Evolutionary conservation across 2,329 filamentous ascomycete genomes (phyloP), one percentile per base, ranked within the genome.

Genomic region (Periconia sp.): DNA sequence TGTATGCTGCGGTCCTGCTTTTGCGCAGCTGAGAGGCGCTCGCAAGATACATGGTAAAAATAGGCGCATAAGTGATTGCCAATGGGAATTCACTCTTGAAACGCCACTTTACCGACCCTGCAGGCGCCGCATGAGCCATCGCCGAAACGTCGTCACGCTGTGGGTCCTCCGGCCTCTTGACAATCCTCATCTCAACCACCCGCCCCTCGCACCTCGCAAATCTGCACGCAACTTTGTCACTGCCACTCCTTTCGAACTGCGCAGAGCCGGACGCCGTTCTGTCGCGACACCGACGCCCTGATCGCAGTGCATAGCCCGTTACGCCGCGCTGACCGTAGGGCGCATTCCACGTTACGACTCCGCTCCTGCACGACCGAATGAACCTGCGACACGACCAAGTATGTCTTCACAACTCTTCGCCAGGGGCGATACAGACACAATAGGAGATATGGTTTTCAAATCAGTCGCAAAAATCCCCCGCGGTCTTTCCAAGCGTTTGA

Each of bases 111-210:
- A 16, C 11, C 26, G 38, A 24, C 17, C 7, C 18, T 18, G 24
- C 22, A 23, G 22, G 18, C 8, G 11, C 21, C 21, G 36, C 42
- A 40, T 32, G 42, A 19, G 16, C 18, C 5, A 21, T 22, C 25
- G 36, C 29, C 32, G 16, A 40, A 40, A 41, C 23, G 31, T 44
- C 45, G 32, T 37, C 36, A 38, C 36, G 36, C 28, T 36, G 40
- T 19, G 28, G 25, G 18, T 30, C 39, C 3, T 25, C 16, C 28
- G 13, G 30, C 29, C 36, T 35, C 15, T 38, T 17, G 40, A 16
- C 35, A 32, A 40, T 43, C 40, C 18, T 47, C 38, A 38, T 47
- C 31, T 43, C 40, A 32, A 15, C 29, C 11, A 12, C 12, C 13
- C 16, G 13, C 29, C 29, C 29, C 29, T 32, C 29, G 29, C n/a